Conservation (phyloP, 2,329 filamentous ascomycete genomes). For the Colletotrichum destructivum region DNA sequence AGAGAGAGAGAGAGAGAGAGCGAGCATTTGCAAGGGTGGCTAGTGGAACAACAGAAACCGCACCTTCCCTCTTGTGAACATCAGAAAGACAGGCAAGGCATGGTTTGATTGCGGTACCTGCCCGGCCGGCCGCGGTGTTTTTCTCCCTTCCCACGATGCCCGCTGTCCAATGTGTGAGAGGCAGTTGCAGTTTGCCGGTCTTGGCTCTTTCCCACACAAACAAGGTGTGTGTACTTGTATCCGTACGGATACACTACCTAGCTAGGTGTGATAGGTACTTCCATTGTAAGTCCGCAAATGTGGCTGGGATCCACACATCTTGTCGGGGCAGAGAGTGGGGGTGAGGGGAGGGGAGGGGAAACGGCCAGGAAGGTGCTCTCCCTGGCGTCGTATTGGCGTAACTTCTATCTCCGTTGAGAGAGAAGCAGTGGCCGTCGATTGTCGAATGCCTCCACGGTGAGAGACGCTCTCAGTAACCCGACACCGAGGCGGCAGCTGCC, state of each 20-base stretch:
- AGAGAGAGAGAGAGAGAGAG: conserved; percentile 3
- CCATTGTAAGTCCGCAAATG: neutral
- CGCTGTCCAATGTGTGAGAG: conserved; percentile 1
- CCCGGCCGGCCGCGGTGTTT: conserved; percentile 9
- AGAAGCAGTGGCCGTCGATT: too few relatives aligned
- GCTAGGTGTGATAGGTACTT: too few relatives aligned
- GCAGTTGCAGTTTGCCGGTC: conserved; percentile 32
- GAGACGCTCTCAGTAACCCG: neutral
- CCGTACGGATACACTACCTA: neutral
- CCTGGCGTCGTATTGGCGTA: conserved; percentile 27
- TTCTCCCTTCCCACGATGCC: conserved; percentile 32
- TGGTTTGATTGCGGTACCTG: conserved; percentile 30
- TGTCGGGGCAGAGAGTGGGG: conserved; percentile 13
- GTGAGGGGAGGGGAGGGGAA: conserved; percentile 3
- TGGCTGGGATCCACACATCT: conserved; percentile 39
- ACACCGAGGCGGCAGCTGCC: conserved; percentile 6
- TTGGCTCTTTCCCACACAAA: conserved; percentile 38
- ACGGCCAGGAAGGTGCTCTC: conserved; percentile 33
- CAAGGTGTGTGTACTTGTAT: conserved; percentile 9
- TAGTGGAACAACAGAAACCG: conserved; percentile 40
- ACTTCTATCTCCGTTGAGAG: conserved; percentile 20
- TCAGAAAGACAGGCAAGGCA: conserved; percentile 27
- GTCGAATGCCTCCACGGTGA: neutral
- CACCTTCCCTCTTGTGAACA: conserved; percentile 39
- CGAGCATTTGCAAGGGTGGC: conserved; percentile 34